Evolutionary conservation across 2,329 filamentous ascomycete genomes (phyloP).

Genomic region (Ascomycota sp.): DNA sequence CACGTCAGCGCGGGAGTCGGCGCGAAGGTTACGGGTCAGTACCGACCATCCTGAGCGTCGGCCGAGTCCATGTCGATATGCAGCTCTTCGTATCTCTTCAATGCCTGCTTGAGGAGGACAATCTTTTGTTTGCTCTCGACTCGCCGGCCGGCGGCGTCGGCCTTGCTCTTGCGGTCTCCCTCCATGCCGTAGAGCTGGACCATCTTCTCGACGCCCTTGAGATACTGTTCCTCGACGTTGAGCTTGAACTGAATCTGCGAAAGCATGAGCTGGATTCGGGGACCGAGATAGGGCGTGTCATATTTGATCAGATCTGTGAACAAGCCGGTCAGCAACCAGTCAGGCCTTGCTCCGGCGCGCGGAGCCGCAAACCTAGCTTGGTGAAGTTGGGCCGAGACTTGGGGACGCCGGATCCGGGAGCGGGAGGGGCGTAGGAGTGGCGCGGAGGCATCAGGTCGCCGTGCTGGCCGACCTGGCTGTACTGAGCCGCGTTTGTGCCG

Average conservation of each 20-base stretch:
- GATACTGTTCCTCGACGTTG: constrained; percentile 96
- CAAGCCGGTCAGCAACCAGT: background rate
- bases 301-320: constrained; percentile 84
- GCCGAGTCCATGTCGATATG: constrained; percentile 78
- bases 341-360: background rate
- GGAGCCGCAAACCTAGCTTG: constrained; percentile 55
- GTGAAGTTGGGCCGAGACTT: constrained; percentile 79
- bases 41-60: constrained; percentile 62
- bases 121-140: constrained; percentile 98
- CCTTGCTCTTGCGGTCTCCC: constrained; percentile 85
- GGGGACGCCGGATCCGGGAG: constrained; percentile 44
- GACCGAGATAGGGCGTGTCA: constrained; percentile 84
- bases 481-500: constrained; percentile 23
- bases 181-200: constrained; percentile 94
- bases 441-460: constrained; percentile 61
- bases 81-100: constrained; percentile 92
- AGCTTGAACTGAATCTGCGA: constrained; percentile 98
- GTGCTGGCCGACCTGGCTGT: constrained; percentile 40
- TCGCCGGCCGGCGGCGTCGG: constrained; percentile 72
- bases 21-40: constrained; percentile 3
- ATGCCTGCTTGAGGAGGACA: constrained; percentile 77
- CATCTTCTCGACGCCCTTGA: constrained; percentile 98
- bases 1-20: constrained; percentile 1
- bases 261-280: constrained; percentile 96
- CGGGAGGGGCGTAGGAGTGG: constrained; percentile 52